Evolutionary conservation across 2,329 filamentous ascomycete species (phyloP).

Genomic region (Aspergillus sojae): DNA sequence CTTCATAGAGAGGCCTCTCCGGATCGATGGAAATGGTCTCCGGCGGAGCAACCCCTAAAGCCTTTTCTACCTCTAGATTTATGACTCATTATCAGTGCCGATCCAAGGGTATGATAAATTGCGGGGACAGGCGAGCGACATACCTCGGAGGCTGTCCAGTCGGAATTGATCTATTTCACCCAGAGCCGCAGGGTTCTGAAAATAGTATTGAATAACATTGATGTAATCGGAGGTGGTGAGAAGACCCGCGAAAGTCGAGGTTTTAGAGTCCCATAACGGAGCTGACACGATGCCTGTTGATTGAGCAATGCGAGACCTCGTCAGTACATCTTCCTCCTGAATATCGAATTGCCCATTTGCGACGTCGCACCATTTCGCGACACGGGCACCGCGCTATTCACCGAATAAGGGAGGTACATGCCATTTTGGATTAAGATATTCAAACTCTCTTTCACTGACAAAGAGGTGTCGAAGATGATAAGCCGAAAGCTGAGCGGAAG

Average conservation of each 20-base stretch:
- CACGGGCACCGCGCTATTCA: background rate
- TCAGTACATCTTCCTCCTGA: conserved; percentile 20
- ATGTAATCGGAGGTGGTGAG: conserved; percentile 97
- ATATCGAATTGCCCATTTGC: background rate
- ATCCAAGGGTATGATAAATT: background rate
- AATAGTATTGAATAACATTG: conserved; percentile 99
- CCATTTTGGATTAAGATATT: conserved; percentile 96
- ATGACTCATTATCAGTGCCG: conserved; percentile 7
- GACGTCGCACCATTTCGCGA: background rate
- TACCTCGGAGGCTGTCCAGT: conserved; percentile 87
- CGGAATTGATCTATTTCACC: conserved; percentile 91
- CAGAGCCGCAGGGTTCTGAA: conserved; percentile 89
- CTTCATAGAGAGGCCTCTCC: conserved; percentile 87
- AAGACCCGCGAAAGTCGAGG: conserved; percentile 88
- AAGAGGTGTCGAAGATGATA: conserved; percentile 90
- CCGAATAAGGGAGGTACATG: conserved; percentile 44
- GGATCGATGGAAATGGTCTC: conserved; percentile 97
- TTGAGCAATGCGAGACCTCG: conserved; percentile 17
- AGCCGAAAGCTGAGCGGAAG: conserved; percentile 93
- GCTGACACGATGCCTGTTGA: conserved; percentile 88
- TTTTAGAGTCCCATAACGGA: conserved; percentile 92
- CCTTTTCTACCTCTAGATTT: conserved; percentile 84
- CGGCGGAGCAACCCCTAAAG: conserved; percentile 84
- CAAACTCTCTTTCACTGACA: conserved; percentile 95
- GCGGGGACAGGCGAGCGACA: conserved; percentile 21